Percentiles rank a stretch among this genome's conserved stretches.
phyloP scores from a whole-genome alignment of 495 filamentous ascomycete genomes.

The Penicillium herquei region DNA sequence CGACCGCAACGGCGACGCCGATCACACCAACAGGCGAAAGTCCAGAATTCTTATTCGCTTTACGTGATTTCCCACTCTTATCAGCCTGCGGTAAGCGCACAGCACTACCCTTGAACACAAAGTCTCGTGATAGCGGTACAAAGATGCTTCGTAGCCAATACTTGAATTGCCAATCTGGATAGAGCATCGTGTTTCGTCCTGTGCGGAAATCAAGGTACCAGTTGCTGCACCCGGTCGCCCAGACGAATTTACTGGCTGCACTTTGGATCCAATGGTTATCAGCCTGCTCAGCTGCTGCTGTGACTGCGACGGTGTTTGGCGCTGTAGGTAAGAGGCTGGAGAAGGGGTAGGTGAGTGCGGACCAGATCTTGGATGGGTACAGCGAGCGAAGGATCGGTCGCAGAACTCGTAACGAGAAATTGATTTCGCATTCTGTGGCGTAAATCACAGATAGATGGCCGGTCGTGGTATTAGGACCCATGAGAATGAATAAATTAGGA shows the following conservation, averaged over 20 bases:
- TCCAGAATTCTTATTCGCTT: neutral
- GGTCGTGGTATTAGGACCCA: slow-evolving; percentile 55
- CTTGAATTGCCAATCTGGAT: slow-evolving; percentile 21
- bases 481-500: slow-evolving; percentile 57
- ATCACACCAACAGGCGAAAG: too few species aligned
- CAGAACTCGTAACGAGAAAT: slow-evolving; percentile 34
- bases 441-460: slow-evolving; percentile 53
- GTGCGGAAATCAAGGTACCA: slow-evolving; percentile 19
- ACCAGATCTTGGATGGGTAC: slow-evolving; percentile 1
- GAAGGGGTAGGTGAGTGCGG: slow-evolving; percentile 8
- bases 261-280: slow-evolving; percentile 15
- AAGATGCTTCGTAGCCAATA: slow-evolving; percentile 16
- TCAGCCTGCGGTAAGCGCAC: neutral
- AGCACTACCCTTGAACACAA: neutral
- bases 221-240: slow-evolving; percentile 20
- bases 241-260: slow-evolving; percentile 16
- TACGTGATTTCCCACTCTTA: too few species aligned
- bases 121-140: neutral
- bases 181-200: slow-evolving; percentile 22
- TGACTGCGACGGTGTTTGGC: slow-evolving; percentile 19
- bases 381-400: slow-evolving; percentile 1
- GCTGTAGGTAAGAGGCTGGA: neutral
- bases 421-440: slow-evolving; percentile 49
- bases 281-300: slow-evolving; percentile 11
- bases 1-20: too few species aligned